Evolutionary conservation across 805 yeast species (phyloP), one percentile per base, ranked within the genome.

Genomic region (Yamadazyma olivae): DNA sequence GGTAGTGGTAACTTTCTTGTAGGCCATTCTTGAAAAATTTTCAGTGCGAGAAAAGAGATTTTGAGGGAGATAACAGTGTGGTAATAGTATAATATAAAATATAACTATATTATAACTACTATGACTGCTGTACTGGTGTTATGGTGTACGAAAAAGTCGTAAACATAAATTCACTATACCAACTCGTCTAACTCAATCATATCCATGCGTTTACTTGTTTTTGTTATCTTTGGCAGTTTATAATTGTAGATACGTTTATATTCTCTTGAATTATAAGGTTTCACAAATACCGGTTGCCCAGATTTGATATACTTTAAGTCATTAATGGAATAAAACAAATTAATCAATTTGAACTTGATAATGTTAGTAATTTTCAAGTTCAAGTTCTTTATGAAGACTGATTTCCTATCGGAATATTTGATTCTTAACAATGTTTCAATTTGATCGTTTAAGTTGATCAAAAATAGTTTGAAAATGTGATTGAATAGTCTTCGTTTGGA

Each of bases 1-100:
- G 30, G 62, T 60, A 36, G 64, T 63, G 35, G 62, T 65, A 33
- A 65, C 58, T 51, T 66, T 67, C 52, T 67, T 67, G 52, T 57
- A 64, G 15, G 71, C 68, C 74, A 67, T 67, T 23, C 12, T 16
- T 34, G 32, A 28, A 36, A 36, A 36, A 16, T 37, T 32, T 30
- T 32, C 36, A 32, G 24, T 21, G 23, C 23, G 23, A 7, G 23
- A 7, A 20, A n/a, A n/a, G n/a, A n/a, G n/a, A n/a, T n/a, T n/a
- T n/a, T n/a, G n/a, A n/a, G n/a, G n/a, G n/a, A n/a, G n/a, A n/a
- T n/a, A n/a, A n/a, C n/a, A n/a, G n/a, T n/a, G n/a, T n/a, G n/a
- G n/a, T n/a, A n/a, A n/a, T n/a, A n/a, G n/a, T n/a, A n/a, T n/a
- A n/a, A n/a, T n/a, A n/a, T n/a, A n/a, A n/a, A n/a, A n/a, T n/a